A percentile compares a stretch with the other conserved stretches of the same genome.
These are phyloP conservation scores for Alternaria brassicae DNA, from an alignment of 2,329 filamentous ascomycete genomes.

Conservation along the genomic window DNA sequence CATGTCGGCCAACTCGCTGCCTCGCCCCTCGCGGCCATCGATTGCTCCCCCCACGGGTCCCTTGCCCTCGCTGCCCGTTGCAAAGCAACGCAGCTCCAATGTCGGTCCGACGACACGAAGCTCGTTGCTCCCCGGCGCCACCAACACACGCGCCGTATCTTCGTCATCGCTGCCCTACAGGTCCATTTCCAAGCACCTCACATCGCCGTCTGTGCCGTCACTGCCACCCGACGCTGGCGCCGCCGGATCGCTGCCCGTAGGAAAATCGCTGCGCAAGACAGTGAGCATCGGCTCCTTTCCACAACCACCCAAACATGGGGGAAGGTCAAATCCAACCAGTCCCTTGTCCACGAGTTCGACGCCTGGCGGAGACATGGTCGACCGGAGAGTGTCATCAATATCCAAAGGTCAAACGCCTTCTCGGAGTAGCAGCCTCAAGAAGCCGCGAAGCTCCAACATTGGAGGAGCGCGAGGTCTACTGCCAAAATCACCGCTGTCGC, in stretches of 20 bases:
- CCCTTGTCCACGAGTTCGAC: conserved; percentile 59
- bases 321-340: conserved; percentile 58
- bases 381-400: conserved; percentile 39
- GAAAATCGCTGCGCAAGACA: conserved; percentile 80
- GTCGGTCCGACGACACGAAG: conserved; percentile 36
- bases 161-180: conserved; percentile 43
- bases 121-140: conserved; percentile 40
- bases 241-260: conserved; percentile 44
- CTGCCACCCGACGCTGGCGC: conserved; percentile 53
- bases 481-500: conserved; percentile 53
- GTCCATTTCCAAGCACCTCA: conserved; percentile 35
- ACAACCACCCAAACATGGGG: conserved; percentile 77
- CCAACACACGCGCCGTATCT: conserved; percentile 40
- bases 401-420: conserved; percentile 40
- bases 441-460: conserved; percentile 57
- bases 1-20: conserved; percentile 66
- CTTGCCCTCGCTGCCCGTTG: conserved; percentile 75
- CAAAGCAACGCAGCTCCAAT: conserved; percentile 71
- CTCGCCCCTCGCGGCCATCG: conserved; percentile 66
- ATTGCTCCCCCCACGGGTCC: conserved; percentile 74
- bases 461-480: conserved; percentile 42
- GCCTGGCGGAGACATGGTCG: conserved; percentile 42
- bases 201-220: conserved; percentile 57
- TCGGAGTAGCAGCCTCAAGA: conserved; percentile 47
- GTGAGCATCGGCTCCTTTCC: conserved; percentile 95